phyloP scores from a whole-genome alignment of 1,284 basidiomycete species.

The Neolentinus lepideus region DNA sequence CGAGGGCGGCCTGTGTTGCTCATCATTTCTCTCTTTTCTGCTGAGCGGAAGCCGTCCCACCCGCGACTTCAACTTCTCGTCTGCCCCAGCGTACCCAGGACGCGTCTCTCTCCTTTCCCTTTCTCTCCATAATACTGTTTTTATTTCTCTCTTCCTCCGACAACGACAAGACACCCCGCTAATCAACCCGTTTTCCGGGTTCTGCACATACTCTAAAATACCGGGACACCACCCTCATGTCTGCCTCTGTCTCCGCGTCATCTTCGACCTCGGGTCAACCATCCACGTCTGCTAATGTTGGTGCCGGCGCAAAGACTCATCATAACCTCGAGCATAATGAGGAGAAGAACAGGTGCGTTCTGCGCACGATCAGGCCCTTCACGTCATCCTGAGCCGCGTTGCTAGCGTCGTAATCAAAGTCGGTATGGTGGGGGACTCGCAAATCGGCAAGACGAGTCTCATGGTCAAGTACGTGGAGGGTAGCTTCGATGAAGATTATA shows the following conservation, averaged over 20 bases:
- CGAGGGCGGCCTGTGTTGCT: background rate
- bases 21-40: background rate
- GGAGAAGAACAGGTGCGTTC: slow-evolving; percentile 64
- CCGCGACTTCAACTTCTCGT: background rate
- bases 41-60: background rate
- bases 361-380: slow-evolving; percentile 4
- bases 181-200: background rate
- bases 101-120: slow-evolving; percentile 18
- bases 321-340: slow-evolving; percentile 54
- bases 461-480: slow-evolving; percentile 99
- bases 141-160: slow-evolving; percentile 14
- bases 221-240: slow-evolving; percentile 18
- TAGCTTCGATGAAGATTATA: slow-evolving; percentile 97
- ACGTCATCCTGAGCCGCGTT: slow-evolving; percentile 5
- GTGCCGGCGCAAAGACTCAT: slow-evolving; percentile 38
- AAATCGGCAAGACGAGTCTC: slow-evolving; percentile 96
- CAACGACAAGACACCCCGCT: slow-evolving; percentile 11
- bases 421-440: slow-evolving; percentile 98
- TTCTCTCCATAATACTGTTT: slow-evolving; percentile 12
- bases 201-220: background rate
- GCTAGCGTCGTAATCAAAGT: slow-evolving; percentile 92
- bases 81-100: slow-evolving; percentile 1
- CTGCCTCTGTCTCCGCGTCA: slow-evolving; percentile 11
- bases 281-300: slow-evolving; percentile 34
- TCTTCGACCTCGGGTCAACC: slow-evolving; percentile 27